Conservation (phyloP, 139 green algal genomes). For the Coelastrella sp. region DNA sequence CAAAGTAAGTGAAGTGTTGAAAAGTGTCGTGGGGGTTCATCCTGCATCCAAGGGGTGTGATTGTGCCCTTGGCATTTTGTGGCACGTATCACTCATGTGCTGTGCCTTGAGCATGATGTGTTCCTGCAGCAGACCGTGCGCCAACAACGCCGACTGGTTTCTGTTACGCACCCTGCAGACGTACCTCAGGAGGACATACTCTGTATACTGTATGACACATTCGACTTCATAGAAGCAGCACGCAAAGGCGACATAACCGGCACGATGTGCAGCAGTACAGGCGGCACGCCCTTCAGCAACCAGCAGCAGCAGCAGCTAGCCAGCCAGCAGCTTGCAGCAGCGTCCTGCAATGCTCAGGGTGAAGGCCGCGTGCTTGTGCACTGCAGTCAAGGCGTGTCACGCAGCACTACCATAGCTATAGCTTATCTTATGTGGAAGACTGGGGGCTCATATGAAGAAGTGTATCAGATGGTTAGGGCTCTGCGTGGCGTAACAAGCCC, state of each 20-base stretch:
- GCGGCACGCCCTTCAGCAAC: neutral
- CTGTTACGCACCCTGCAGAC: conserved; percentile 64
- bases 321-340: too few relatives aligned
- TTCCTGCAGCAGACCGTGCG: neutral
- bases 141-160: too few relatives aligned
- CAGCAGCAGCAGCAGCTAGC: too few relatives aligned
- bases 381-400: conserved; percentile 94
- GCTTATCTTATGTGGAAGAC: conserved; percentile 96
- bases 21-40: too few relatives aligned
- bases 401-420: conserved; percentile 90
- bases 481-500: conserved; percentile 90
- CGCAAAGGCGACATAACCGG: neutral
- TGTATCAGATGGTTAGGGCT: conserved; percentile 85
- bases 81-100: too few relatives aligned
- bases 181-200: conserved; percentile 92
- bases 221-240: conserved; percentile 94
- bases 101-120: neutral
- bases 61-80: too few relatives aligned
- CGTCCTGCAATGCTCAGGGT: too few relatives aligned
- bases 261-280: neutral
- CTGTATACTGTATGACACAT: conserved; percentile 93
- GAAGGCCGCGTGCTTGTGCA: conserved; percentile 88
- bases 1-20: too few relatives aligned
- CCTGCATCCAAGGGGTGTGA: too few relatives aligned
- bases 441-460: conserved; percentile 84